Evolutionary conservation across 257 asterid species (phyloP).

Genomic region (Marsdenia floribunda): DNA sequence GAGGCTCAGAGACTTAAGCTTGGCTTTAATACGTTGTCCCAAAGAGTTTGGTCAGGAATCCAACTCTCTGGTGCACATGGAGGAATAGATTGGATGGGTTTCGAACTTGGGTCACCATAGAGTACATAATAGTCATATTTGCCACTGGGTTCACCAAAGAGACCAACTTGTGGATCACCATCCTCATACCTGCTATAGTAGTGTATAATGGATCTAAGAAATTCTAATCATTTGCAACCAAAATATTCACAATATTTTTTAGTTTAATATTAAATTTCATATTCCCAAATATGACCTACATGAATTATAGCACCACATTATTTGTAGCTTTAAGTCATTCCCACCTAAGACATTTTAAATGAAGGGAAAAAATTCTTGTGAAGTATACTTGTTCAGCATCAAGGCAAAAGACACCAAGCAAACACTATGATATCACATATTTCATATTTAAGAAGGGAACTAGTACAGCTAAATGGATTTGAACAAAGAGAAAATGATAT

Average conservation of each 20-base stretch:
- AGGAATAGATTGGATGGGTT: too few relatives aligned
- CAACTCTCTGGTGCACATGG: too few relatives aligned
- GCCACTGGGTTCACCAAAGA: too few relatives aligned
- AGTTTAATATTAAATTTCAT: not conserved
- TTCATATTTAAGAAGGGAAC: not conserved
- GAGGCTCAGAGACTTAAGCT: too few relatives aligned
- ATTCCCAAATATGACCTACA: not conserved
- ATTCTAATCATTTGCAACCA: not conserved
- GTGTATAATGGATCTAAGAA: not conserved
- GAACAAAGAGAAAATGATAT: not conserved
- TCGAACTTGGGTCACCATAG: too few relatives aligned
- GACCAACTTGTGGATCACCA: too few relatives aligned
- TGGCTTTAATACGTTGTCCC: too few relatives aligned
- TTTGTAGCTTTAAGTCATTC: not conserved
- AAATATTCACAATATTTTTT: not conserved
- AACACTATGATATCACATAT: not conserved
- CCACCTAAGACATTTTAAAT: not conserved
- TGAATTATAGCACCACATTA: not conserved
- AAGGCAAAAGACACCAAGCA: not conserved
- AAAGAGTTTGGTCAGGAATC: too few relatives aligned
- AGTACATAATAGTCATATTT: too few relatives aligned
- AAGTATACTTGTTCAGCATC: not conserved
- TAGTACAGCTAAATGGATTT: not conserved
- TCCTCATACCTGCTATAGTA: not conserved
- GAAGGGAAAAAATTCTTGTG: not conserved